Percentiles rank a stretch among this genome's conserved stretches.
phyloP scores from a whole-genome alignment of 805 yeast species.

The Candida montana region DNA sequence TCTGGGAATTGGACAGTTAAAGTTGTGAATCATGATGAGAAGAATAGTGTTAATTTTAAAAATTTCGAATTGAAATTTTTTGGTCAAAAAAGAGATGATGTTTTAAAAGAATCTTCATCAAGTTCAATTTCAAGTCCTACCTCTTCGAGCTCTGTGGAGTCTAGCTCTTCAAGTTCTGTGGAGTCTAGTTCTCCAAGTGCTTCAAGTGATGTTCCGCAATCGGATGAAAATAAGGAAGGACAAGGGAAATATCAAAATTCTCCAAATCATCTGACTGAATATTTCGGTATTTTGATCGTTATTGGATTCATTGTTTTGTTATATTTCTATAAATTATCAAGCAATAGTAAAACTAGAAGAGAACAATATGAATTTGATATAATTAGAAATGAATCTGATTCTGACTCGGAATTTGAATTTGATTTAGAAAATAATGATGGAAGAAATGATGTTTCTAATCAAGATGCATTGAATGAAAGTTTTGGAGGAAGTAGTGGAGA shows the following conservation, averaged over 20 bases:
- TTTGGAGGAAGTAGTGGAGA: slow-evolving; percentile 6
- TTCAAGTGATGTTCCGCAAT: slow-evolving; percentile 2
- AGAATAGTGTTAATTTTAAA: slow-evolving; percentile 38
- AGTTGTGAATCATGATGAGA: slow-evolving; percentile 43
- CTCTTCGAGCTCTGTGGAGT: no score
- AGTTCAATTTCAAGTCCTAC: neutral
- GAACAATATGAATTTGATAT: slow-evolving; percentile 31
- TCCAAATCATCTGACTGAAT: slow-evolving; percentile 49
- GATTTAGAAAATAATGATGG: slow-evolving; percentile 31
- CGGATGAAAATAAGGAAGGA: slow-evolving; percentile 20
- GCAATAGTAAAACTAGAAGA: slow-evolving; percentile 36
- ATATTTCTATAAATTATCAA: slow-evolving; percentile 39
- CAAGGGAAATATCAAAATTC: slow-evolving; percentile 33
- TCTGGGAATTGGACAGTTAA: slow-evolving; percentile 77
- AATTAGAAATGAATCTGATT: slow-evolving; percentile 50
- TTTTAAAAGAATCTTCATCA: slow-evolving; percentile 2
- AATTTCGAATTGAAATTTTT: slow-evolving; percentile 77
- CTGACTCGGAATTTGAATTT: slow-evolving; percentile 66
- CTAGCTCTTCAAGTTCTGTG: slow-evolving; percentile 4
- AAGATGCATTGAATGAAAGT: slow-evolving; percentile 7
- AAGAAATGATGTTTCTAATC: slow-evolving; percentile 18
- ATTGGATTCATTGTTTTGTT: slow-evolving; percentile 49
- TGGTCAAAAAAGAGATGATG: slow-evolving; percentile 60
- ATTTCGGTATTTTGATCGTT: slow-evolving; percentile 53
- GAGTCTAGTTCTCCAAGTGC: slow-evolving; percentile 3